Conservation (phyloP, 352 stramenopile species). For the Thalassiosira livingstoniorum region DNA sequence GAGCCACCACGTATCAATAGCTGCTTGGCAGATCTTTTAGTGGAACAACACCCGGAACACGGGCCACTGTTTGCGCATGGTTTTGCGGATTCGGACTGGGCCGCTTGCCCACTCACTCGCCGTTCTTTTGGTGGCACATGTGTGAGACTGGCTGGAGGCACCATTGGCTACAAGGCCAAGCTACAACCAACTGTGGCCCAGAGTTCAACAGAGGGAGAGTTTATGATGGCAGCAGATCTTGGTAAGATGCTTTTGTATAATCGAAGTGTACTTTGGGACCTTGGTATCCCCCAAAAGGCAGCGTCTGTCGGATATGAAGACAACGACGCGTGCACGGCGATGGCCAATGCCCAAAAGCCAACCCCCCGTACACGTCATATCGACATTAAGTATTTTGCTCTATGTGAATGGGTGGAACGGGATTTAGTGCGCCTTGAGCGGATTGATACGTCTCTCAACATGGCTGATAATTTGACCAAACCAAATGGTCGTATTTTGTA, state of each 20-base stretch:
- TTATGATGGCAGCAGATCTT: not conserved
- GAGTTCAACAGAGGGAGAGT: conserved; percentile 7
- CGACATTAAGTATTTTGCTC: conserved; percentile 37
- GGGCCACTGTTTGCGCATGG: not conserved
- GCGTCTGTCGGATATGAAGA: conserved; percentile 14
- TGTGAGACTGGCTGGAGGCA: conserved; percentile 1
- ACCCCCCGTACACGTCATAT: conserved; percentile 33
- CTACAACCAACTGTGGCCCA: conserved; percentile 5
- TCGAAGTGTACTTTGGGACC: conserved; percentile 16
- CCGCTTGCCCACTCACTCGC: not conserved
- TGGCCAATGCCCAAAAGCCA: conserved; percentile 43
- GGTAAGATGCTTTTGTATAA: not conserved
- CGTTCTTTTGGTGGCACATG: not conserved
- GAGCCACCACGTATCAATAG: conserved; percentile 17
- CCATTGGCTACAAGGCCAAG: conserved; percentile 8
- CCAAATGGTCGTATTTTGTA: not conserved
- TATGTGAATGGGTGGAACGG: conserved; percentile 31
- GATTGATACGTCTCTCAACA: conserved; percentile 9
- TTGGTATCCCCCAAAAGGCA: conserved; percentile 4
- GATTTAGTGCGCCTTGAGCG: not conserved
- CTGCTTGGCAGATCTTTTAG: conserved; percentile 22
- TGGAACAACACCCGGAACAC: not conserved
- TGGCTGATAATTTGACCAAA: conserved; percentile 10
- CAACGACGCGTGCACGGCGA: conserved; percentile 5
- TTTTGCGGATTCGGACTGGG: conserved; percentile 18